A percentile compares a stretch with the other conserved stretches of the same genome.
Conservation (phyloP, 148 eudicot genomes). For the Fagopyrum tataricum region DNA sequence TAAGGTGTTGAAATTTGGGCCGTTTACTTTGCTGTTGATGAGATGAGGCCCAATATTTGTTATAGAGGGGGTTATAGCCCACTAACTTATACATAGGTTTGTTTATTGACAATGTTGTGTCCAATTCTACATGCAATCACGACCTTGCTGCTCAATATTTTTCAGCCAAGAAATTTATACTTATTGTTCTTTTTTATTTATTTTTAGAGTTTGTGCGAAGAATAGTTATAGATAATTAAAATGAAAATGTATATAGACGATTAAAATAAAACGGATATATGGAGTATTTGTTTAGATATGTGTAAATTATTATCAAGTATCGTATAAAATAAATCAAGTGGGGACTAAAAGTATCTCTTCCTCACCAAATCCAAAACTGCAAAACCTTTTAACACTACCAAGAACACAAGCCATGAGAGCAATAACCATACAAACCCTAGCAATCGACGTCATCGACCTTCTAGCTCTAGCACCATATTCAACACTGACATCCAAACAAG, state of each 20-base stretch:
- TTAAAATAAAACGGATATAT: too few relatives aligned
- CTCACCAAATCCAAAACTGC: background rate
- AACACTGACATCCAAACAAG: background rate
- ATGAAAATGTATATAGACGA: too few relatives aligned
- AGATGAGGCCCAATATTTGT: background rate
- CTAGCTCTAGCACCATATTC: background rate
- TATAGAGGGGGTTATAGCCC: too few relatives aligned
- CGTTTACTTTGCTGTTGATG: background rate
- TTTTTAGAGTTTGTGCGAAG: too few relatives aligned
- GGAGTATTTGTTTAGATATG: background rate
- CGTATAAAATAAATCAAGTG: background rate
- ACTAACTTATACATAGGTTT: too few relatives aligned
- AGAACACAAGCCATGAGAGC: background rate
- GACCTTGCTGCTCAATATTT: too few relatives aligned
- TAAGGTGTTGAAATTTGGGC: background rate
- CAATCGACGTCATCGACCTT: background rate
- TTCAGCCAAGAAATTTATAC: too few relatives aligned
- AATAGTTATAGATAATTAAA: too few relatives aligned
- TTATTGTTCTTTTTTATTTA: too few relatives aligned
- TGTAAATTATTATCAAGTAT: background rate
- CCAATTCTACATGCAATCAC: too few relatives aligned
- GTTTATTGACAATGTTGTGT: too few relatives aligned
- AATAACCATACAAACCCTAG: conserved; percentile 5
- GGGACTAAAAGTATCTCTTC: conserved; percentile 9
- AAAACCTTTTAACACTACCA: background rate